phyloP scores from a whole-genome alignment of 179 eudicot genomes.

The Heliamphora pulchella region DNA sequence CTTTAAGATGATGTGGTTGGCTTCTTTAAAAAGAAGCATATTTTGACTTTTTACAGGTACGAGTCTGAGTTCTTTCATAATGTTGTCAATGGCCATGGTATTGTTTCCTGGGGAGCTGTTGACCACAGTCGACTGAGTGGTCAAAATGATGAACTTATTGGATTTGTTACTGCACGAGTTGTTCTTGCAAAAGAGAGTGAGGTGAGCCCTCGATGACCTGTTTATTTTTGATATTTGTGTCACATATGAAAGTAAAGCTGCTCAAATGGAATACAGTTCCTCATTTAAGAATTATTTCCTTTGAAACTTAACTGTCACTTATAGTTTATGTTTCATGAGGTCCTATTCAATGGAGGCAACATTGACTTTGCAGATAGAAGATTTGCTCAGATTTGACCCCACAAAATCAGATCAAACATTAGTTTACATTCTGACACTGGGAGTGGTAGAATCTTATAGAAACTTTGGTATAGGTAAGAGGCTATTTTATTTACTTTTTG shows the following conservation, averaged over 20 bases:
- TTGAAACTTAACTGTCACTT: background rate
- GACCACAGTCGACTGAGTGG: slow-evolving; percentile 61
- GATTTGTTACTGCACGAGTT: slow-evolving; percentile 77
- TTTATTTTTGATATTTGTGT: background rate
- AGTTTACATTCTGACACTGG: slow-evolving; percentile 84
- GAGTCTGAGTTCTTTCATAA: slow-evolving; percentile 81
- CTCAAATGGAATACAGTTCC: background rate
- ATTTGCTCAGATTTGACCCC: slow-evolving; percentile 61
- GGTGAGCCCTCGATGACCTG: slow-evolving; percentile 40
- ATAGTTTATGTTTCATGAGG: slow-evolving; percentile 28
- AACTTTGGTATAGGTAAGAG: slow-evolving; percentile 81
- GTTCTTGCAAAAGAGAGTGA: slow-evolving; percentile 77
- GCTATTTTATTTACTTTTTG: background rate
- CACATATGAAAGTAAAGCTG: slow-evolving; percentile 1
- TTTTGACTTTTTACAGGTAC: slow-evolving; percentile 44
- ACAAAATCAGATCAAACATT: slow-evolving; percentile 60
- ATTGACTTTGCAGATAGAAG: slow-evolving; percentile 57
- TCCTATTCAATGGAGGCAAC: background rate
- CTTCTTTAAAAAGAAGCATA: slow-evolving; percentile 12
- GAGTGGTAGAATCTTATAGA: slow-evolving; percentile 86
- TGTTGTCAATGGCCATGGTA: slow-evolving; percentile 63
- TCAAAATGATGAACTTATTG: slow-evolving; percentile 75
- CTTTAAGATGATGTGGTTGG: background rate
- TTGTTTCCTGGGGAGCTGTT: slow-evolving; percentile 97
- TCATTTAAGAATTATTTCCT: background rate